Evolutionary conservation across 495 filamentous ascomycete genomes (phyloP), one percentile per base, ranked within the genome.

Genomic region (Hyaloscypha bicolor): DNA sequence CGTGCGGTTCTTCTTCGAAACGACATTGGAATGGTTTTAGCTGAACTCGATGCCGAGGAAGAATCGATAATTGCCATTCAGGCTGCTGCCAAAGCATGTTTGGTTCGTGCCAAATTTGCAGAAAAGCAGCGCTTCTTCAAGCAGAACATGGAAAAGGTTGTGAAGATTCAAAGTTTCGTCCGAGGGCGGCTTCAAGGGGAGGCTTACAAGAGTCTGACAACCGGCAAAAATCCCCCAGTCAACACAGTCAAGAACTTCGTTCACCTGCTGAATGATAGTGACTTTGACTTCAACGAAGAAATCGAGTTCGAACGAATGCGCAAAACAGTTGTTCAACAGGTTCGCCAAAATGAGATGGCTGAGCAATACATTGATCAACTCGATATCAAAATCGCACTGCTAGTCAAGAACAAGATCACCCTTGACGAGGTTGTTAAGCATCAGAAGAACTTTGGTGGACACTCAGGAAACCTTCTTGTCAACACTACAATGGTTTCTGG

Each of bases 391-490:
- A 99, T 99, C 73, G 95, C 94, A 14, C 86, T 99, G 6, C 85
- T 99, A 19, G 96, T 98, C 68, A 97, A 98, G 82, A 98, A 98
- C 80, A 99, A 98, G 79, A 99, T 99, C 74, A 98, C 96, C 0
- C 84, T 98, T 1, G 95, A 99, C 75, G 95, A 99, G 82, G 94
- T 99, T 55, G 91, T 98, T 55, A 94, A 91, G 74, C 96, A 98
- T 75, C 96, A 98, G 76, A 94, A 90, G 79, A 95, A 95, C 75
- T 97, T 96, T 73, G 96, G 95, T 62, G 96, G 95, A 2, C 91
- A 96, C 71, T 90, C 93, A 57, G 93, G 93, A 66, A 93, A 85
- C 70, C 82, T 98, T 14, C 82, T 98, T 42, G 90, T 90, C 61
- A 97, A 95, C 76, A 92, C 86, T 14, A 88, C 93, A 55, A 94